Base-by-base conservation (phyloP, 2,329 filamentous ascomycete species). In the Aschersonia sp. region DNA sequence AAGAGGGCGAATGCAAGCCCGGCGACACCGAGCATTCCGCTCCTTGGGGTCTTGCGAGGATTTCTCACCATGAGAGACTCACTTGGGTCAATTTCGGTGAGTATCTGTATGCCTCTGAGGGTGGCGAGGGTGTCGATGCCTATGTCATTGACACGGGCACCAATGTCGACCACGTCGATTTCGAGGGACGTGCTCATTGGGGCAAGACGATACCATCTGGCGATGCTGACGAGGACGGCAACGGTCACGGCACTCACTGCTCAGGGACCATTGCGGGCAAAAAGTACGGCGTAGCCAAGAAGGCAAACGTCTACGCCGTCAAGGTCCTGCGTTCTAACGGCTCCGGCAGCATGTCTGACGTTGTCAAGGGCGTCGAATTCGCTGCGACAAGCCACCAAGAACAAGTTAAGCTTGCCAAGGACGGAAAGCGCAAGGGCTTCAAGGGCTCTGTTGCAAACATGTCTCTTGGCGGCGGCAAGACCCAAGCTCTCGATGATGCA, bases 381-480 rank as follows among this genome's bases (percentile, higher is more conserved):
- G 92, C 92, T 60, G 89, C 88, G 56, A 78, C 82, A 61, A 71
- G 79, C 57, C 94, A 98, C 71, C 61, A 77, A 46, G 78, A 86
- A 65, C 79, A 89, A 65, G 79, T 84, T 58, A 78, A 84, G 67
- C 73, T 72, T 52, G 86, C 86, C 60, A 94, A 94, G 83, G 75
- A 78, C 48, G 88, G 88, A 60, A 89, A 94, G 75, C 82, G 81
- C 70, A 85, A 97, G 84, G 85, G 85, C 65, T 97, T 96, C 84
- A 97, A 97, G 84, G 92, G 92, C 64, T 95, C 88, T 55, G 85
- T 91, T 63, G 92, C 94, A 74, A 98, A 98, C 82, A 98, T 98
- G 92, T 94, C 86, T 63, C 84, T 98, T 50, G 92, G 92, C 63
- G 92, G 92, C 73, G 92, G 92, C 75, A 97, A 96, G 78, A 96